Evolutionary conservation across 139 green algal species (phyloP).

Genomic region (Picochlorum sp.): DNA sequence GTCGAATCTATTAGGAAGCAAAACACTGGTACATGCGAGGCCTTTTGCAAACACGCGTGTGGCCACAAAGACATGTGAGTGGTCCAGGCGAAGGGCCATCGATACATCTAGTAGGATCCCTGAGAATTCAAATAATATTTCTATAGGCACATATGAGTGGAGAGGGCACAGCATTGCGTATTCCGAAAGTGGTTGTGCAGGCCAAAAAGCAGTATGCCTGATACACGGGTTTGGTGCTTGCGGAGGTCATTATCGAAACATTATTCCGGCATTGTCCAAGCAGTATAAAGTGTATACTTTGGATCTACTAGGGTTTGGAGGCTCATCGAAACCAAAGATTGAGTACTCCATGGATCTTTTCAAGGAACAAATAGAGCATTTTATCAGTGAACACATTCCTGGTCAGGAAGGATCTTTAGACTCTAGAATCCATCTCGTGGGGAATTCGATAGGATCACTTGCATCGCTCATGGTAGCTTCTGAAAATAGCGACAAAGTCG

Average conservation of each 20-base stretch:
- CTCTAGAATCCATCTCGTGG: neutral
- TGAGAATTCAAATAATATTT: neutral
- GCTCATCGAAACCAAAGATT: conserved; percentile 18
- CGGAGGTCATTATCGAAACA: conserved; percentile 12
- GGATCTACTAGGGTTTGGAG: conserved; percentile 25
- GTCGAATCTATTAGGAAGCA: too few species aligned
- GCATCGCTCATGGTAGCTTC: conserved; percentile 22
- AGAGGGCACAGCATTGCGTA: conserved; percentile 6
- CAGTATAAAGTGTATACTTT: conserved; percentile 23
- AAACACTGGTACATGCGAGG: too few species aligned
- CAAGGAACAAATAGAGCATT: conserved; percentile 21
- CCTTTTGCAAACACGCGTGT: too few species aligned
- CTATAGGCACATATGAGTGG: conserved; percentile 11
- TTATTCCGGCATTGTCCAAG: conserved; percentile 12
- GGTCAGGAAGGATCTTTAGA: neutral
- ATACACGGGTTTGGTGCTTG: conserved; percentile 29
- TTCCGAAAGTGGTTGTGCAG: conserved; percentile 4
- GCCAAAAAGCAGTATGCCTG: conserved; percentile 14
- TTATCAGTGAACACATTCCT: conserved; percentile 12
- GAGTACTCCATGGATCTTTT: conserved; percentile 30
- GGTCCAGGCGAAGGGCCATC: too few species aligned
- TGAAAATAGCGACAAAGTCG: conserved; percentile 14
- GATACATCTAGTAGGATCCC: too few species aligned
- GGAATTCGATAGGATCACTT: conserved; percentile 14
- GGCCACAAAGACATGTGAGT: too few species aligned